Conservation (phyloP, 139 green algal species). For the Gonium pectorale region DNA sequence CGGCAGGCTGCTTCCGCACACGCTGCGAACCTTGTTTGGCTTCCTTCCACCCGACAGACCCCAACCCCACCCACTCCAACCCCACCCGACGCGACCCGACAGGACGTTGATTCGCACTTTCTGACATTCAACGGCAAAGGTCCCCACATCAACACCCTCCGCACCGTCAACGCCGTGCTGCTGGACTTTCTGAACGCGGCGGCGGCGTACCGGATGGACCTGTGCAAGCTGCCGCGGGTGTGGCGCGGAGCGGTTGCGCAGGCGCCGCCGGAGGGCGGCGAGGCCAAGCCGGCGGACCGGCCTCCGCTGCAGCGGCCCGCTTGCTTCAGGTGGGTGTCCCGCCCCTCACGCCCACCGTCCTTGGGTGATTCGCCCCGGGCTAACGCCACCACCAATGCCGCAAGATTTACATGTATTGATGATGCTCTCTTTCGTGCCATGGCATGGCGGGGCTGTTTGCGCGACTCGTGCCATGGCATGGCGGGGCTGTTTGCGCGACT, state of each 20-base stretch:
- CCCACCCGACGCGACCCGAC: not conserved
- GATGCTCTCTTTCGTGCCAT: not conserved
- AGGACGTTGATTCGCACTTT: slow-evolving; percentile 43
- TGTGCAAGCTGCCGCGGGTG: slow-evolving; percentile 40
- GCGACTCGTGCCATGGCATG: too few species aligned
- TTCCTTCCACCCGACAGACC: too few species aligned
- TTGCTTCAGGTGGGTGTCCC: slow-evolving; percentile 43
- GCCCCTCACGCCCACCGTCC: not conserved
- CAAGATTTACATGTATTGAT: not conserved
- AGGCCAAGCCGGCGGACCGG: slow-evolving; percentile 12
- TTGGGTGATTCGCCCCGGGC: not conserved
- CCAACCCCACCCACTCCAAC: too few species aligned
- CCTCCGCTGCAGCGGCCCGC: slow-evolving; percentile 8
- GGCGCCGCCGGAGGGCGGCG: slow-evolving; percentile 1
- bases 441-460: too few species aligned
- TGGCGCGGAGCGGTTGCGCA: not conserved
- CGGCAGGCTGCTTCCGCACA: too few species aligned
- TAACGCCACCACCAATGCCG: not conserved
- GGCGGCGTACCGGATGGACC: not conserved
- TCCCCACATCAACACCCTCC: not conserved
- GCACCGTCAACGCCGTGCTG: not conserved
- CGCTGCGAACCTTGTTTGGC: too few species aligned
- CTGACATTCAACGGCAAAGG: slow-evolving; percentile 1
- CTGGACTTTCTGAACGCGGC: slow-evolving; percentile 28
- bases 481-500: too few species aligned